Percentiles rank a stretch among this genome's conserved stretches.
phyloP scores from a whole-genome alignment of 139 green algal genomes.

The Chlorella sp. region DNA sequence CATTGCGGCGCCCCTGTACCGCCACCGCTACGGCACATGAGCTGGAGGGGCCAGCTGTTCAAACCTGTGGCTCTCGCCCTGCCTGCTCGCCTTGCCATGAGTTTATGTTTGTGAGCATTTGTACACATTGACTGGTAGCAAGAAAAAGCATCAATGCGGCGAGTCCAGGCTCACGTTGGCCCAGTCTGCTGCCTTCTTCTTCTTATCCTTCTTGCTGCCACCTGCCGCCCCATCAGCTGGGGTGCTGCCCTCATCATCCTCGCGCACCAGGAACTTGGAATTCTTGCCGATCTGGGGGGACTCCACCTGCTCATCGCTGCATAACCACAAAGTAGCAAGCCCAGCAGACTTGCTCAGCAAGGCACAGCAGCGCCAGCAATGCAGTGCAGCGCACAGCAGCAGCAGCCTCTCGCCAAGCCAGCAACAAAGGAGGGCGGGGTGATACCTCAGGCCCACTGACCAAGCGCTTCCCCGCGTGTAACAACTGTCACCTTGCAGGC shows the following conservation, averaged over 20 bases:
- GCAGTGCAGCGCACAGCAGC: too few relatives aligned
- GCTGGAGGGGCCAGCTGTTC: neutral
- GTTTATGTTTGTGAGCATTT: neutral
- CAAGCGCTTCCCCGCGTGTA: too few relatives aligned
- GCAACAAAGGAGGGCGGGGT: neutral
- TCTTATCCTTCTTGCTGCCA: constrained; percentile 11
- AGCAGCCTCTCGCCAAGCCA: neutral
- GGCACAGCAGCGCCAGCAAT: too few relatives aligned
- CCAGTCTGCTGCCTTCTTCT: constrained; percentile 1
- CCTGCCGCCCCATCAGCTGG: neutral
- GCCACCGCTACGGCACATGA: constrained; percentile 69
- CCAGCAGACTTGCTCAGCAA: neutral
- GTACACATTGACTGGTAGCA: neutral
- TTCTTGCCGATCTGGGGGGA: constrained; percentile 1
- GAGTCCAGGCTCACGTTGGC: neutral
- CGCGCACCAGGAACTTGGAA: constrained; percentile 27
- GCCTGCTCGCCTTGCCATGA: neutral
- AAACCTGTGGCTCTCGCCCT: neutral
- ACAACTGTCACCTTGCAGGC: neutral
- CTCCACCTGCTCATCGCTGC: constrained; percentile 29
- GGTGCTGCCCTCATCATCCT: neutral
- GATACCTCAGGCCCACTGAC: neutral
- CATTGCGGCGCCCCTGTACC: constrained; percentile 55
- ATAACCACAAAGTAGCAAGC: neutral
- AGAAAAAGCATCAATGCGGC: neutral